These are phyloP conservation scores for Leptographium lundbergii DNA, from an alignment of 2,329 filamentous ascomycete genomes.

Conservation along the genomic window DNA sequence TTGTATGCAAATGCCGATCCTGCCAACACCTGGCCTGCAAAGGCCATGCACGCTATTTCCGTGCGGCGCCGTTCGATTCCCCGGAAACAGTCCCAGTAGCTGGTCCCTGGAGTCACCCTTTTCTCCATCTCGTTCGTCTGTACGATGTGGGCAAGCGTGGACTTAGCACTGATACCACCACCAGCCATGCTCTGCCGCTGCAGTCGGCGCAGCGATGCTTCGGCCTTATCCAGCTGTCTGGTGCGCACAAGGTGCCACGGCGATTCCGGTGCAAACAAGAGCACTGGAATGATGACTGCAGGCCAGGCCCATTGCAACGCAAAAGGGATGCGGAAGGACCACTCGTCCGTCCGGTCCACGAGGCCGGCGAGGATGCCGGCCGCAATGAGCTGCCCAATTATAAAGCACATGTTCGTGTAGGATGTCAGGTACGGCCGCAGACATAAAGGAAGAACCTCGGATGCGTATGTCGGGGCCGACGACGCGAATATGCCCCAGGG, in stretches of 20 bases:
- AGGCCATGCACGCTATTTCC: slow-evolving; percentile 29
- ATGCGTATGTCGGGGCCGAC: slow-evolving; percentile 26
- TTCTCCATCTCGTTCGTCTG: slow-evolving; percentile 30
- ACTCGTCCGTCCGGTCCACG: slow-evolving; percentile 20
- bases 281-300: slow-evolving; percentile 24
- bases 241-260: slow-evolving; percentile 32
- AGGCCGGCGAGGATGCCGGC: slow-evolving; percentile 27
- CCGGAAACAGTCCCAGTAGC: slow-evolving; percentile 35
- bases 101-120: slow-evolving; percentile 24
- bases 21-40: slow-evolving; percentile 16
- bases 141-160: slow-evolving; percentile 27
- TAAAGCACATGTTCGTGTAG: slow-evolving; percentile 34
- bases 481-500: slow-evolving; percentile 20
- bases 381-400: slow-evolving; percentile 23
- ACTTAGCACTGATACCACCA: slow-evolving; percentile 8
- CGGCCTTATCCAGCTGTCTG: slow-evolving; percentile 22
- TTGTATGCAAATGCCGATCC: slow-evolving; percentile 24
- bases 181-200: slow-evolving; percentile 17
- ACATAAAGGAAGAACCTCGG: slow-evolving; percentile 21
- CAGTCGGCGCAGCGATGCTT: slow-evolving; percentile 16
- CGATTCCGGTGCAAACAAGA: slow-evolving; percentile 30
- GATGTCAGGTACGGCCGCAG: slow-evolving; percentile 27
- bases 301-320: slow-evolving; percentile 24
- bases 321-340: slow-evolving; percentile 25
- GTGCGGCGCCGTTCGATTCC: slow-evolving; percentile 30